Conservation (phyloP, 805 yeast genomes). For the Candida andamanensis region DNA sequence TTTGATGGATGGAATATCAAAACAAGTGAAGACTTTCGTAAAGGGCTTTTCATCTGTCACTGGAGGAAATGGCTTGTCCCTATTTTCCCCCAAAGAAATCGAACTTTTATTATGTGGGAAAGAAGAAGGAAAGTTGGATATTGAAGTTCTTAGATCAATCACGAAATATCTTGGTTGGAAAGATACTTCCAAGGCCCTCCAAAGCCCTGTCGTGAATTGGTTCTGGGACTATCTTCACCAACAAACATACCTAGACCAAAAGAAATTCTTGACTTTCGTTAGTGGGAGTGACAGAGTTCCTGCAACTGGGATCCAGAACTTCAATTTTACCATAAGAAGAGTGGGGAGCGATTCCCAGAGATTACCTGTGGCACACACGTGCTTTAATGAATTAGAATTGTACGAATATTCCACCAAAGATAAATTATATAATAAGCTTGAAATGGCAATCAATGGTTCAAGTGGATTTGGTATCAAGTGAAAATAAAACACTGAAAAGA, state of each 20-base stretch:
- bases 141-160: slow-evolving; percentile 59
- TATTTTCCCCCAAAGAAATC: slow-evolving; percentile 79
- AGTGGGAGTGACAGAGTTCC: slow-evolving; percentile 93
- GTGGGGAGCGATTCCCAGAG: slow-evolving; percentile 49
- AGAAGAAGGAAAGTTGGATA: slow-evolving; percentile 60
- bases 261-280: slow-evolving; percentile 64
- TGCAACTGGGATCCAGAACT: slow-evolving; percentile 80
- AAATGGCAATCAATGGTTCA: slow-evolving; percentile 69
- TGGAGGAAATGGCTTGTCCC: slow-evolving; percentile 72
- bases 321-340: slow-evolving; percentile 49
- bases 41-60: slow-evolving; percentile 73
- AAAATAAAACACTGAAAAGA: too few species aligned
- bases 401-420: slow-evolving; percentile 56
- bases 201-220: slow-evolving; percentile 53
- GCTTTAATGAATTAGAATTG: slow-evolving; percentile 84
- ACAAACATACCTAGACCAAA: slow-evolving; percentile 45
- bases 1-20: slow-evolving; percentile 48
- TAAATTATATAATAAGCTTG: slow-evolving; percentile 54
- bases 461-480: slow-evolving; percentile 82
- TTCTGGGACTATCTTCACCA: slow-evolving; percentile 76
- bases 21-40: slow-evolving; percentile 54
- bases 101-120: slow-evolving; percentile 76
- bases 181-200: slow-evolving; percentile 25
- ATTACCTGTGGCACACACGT: slow-evolving; percentile 87
- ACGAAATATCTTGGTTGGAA: slow-evolving; percentile 61